Evolutionary conservation across 805 yeast species (phyloP).

Genomic region (Candida manassasensis): DNA sequence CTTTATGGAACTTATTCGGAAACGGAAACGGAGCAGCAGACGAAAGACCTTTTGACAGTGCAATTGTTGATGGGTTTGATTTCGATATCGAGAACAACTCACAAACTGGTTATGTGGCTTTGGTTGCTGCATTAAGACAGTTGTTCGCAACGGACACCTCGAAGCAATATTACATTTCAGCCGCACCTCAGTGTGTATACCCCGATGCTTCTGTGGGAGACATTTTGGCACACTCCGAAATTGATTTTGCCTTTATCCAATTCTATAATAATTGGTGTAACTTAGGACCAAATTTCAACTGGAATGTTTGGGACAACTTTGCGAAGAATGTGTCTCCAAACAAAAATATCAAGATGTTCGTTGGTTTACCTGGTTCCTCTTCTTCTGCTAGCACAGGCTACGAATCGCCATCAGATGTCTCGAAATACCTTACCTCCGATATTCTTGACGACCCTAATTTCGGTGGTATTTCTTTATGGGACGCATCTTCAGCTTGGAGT

Average conservation of each 20-base stretch:
- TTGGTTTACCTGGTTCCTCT: slow-evolving; percentile 32
- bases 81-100: slow-evolving; percentile 63
- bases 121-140: slow-evolving; percentile 32
- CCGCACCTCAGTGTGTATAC: slow-evolving; percentile 38
- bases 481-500: slow-evolving; percentile 52
- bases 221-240: slow-evolving; percentile 17
- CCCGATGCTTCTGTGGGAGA: slow-evolving; percentile 36
- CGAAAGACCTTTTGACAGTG: slow-evolving; percentile 59
- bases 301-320: slow-evolving; percentile 30
- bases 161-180: slow-evolving; percentile 26
- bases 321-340: slow-evolving; percentile 28
- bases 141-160: slow-evolving; percentile 22
- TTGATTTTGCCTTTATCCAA: slow-evolving; percentile 37
- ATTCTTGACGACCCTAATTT: slow-evolving; percentile 29
- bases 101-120: slow-evolving; percentile 60
- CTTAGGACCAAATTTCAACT: slow-evolving; percentile 27
- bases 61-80: slow-evolving; percentile 81
- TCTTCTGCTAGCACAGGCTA: slow-evolving; percentile 35
- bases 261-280: slow-evolving; percentile 35
- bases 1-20: slow-evolving; percentile 38
- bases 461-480: slow-evolving; percentile 84
- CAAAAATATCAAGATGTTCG: slow-evolving; percentile 25
- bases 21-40: slow-evolving; percentile 21
- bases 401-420: slow-evolving; percentile 16
- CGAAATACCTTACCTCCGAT: slow-evolving; percentile 12